Base-by-base conservation (phyloP, 106 monocot species). In the Dioscorea alata region DNA sequence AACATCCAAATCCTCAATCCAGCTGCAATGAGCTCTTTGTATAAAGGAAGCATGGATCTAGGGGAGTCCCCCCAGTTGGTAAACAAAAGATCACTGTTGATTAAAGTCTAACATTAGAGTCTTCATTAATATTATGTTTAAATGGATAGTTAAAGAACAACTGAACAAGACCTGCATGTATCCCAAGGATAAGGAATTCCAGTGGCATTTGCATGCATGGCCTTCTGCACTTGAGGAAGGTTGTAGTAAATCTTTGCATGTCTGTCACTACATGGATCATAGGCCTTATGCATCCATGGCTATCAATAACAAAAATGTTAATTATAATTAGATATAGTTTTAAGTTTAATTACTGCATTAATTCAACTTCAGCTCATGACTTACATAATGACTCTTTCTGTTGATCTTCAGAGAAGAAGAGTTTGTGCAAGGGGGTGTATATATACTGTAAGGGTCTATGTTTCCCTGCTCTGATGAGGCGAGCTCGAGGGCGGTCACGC, bases 361-460 rank as follows among this genome's bases (percentile, higher is more conserved):
- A 42, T 42, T 42, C 42, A 42, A 42, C 0, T 6, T 6, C 2
- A 6, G 4, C 2, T 51, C 23, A 60, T 18, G 59, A 59, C 91
- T 83, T 79, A 97, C 97, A 80, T 87, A 97, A 49, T 85, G 88
- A 23, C 97, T 92, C 32, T 71, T 85, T 35, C 71, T 64, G 57
- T 71, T 84, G 33, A 64, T 82, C 63, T 57, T 76, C 6, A 77
- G 65, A 54, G 84, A 15, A 5, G 65, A 42, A 50, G 79, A 64
- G 17, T 56, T 33, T 24, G 80, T 83, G 86, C 96, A 97, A 57
- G 79, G 12, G 1, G 71, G 82, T 2, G 92, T 85, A 63, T 89
- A 97, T 67, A 97, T 88, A 66, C 92, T 97, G 79, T 92, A 97
- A 5, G 80, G 51, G 68, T 97, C 89, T 23, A 97, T 97, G 66